Percentiles rank a stretch among this genome's conserved stretches.
phyloP scores from a whole-genome alignment of 345 rosid species.

The Brassica carinata region DNA sequence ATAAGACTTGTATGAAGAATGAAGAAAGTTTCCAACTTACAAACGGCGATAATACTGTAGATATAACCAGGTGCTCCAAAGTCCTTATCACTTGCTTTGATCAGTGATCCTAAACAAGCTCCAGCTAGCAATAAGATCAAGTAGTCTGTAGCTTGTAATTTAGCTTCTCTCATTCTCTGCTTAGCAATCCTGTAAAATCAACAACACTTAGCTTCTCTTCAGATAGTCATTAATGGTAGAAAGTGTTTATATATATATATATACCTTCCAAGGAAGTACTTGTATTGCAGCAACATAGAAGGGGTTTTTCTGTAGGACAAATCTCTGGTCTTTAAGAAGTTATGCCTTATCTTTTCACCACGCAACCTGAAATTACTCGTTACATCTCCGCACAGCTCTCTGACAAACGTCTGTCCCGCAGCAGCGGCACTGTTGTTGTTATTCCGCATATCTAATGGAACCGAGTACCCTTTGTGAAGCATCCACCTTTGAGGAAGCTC shows the following conservation, averaged over 20 bases:
- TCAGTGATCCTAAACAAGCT: slow-evolving; percentile 82
- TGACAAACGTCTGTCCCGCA: slow-evolving; percentile 66
- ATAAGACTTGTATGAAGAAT: neutral
- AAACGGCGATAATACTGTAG: slow-evolving; percentile 83
- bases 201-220: slow-evolving; percentile 12
- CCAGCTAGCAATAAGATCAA: slow-evolving; percentile 92
- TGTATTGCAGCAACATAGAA: slow-evolving; percentile 62
- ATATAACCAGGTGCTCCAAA: slow-evolving; percentile 79
- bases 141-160: slow-evolving; percentile 76
- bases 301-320: slow-evolving; percentile 74
- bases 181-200: slow-evolving; percentile 68
- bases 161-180: slow-evolving; percentile 84
- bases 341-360: slow-evolving; percentile 64
- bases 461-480: slow-evolving; percentile 72
- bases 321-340: slow-evolving; percentile 64
- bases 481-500: slow-evolving; percentile 95
- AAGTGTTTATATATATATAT: too few relatives aligned
- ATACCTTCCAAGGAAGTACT: slow-evolving; percentile 88
- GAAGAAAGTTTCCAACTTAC: slow-evolving; percentile 53
- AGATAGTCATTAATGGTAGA: neutral
- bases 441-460: slow-evolving; percentile 71
- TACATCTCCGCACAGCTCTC: slow-evolving; percentile 89
- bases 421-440: slow-evolving; percentile 35
- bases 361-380: slow-evolving; percentile 61
- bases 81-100: slow-evolving; percentile 57